Evolutionary conservation across 2,329 filamentous ascomycete species (phyloP).

Genomic region (Lachnellula hyalina): DNA sequence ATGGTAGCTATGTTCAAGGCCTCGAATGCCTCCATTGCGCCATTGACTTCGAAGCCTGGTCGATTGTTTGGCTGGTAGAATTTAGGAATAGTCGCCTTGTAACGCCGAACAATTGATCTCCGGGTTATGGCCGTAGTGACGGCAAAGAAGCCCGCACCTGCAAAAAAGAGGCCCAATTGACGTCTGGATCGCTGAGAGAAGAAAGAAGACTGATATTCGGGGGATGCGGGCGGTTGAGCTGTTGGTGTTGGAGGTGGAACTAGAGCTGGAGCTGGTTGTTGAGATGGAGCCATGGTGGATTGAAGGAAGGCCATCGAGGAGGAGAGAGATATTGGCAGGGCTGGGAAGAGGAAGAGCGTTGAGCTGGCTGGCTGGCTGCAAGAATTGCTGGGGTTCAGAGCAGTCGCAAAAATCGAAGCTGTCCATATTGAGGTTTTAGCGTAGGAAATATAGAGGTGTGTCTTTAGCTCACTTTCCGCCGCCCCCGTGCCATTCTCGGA

Average conservation of each 20-base stretch:
- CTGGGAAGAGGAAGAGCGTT: no score
- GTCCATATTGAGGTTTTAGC: no score
- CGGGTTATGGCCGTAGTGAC: conserved; percentile 67
- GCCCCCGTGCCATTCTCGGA: no score
- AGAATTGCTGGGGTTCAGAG: background rate
- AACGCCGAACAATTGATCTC: conserved; percentile 62
- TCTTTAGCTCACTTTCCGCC: no score
- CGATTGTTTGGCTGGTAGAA: conserved; percentile 65
- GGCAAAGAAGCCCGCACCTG: conserved; percentile 69
- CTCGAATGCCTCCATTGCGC: conserved; percentile 69
- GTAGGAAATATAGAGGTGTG: no score
- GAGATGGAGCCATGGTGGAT: conserved; percentile 15
- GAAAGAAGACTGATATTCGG: conserved; percentile 21
- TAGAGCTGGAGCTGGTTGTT: conserved; percentile 7
- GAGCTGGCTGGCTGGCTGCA: background rate
- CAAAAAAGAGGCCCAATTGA: conserved; percentile 66
- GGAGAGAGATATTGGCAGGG: background rate
- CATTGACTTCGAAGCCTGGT: conserved; percentile 49
- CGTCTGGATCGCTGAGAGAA: conserved; percentile 35
- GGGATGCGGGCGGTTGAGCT: background rate
- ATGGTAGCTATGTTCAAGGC: conserved; percentile 82
- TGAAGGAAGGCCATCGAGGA: conserved; percentile 21
- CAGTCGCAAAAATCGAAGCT: no score
- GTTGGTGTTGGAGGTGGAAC: background rate
- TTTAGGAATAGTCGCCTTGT: conserved; percentile 55